Base-by-base conservation (phyloP, 2,329 filamentous ascomycete species). In the Ceratocystis colombiana region DNA sequence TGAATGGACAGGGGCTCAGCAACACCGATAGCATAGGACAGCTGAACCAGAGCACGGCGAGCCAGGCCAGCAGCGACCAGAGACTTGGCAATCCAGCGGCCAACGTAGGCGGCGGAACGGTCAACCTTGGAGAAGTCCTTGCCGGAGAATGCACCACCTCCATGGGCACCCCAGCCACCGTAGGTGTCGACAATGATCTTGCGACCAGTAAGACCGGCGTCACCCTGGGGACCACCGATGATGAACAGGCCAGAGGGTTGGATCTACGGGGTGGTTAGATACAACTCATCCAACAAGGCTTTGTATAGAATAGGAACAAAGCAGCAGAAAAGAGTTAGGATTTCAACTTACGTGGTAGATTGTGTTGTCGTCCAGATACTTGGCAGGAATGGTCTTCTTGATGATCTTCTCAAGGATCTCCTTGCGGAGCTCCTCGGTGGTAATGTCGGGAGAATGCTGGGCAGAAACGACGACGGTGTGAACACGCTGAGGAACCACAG, bases 61-160 rank as follows among this genome's bases (percentile, higher is more conserved):
- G 89, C 89, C 69, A 99, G 88, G 73, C 88, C 88, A 73, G 93
- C 89, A 74, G 86, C 80, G 72, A 99, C 90, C 71, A 99, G 85
- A 53, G 94, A 99, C 86, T 99, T 99, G 81, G 94, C 94, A 78
- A 99, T 92, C 94, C 94, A 99, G 77, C 94, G 91, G 72, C 85
- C 92, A 72, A 97, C 87, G 82, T 99, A 99, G 75, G 94, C 94
- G 71, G 94, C 94, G 65, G 94, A 97, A 74, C 94, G 90, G 77
- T 99, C 94, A 79, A 99, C 94, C 86, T 99, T 99, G 85, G 91
- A 96, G 87, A 96, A 99, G 79, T 99, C 94, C 88, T 99, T 99
- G 75, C 94, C 94, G 74, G 94, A 97, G 89, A 99, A 99, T 78
- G 94, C 94, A 88, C 94, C 94, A 84, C 94, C 94, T 84, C 94